Conservation (phyloP, 108 stramenopile genomes). For the Skeletonema potamos region DNA sequence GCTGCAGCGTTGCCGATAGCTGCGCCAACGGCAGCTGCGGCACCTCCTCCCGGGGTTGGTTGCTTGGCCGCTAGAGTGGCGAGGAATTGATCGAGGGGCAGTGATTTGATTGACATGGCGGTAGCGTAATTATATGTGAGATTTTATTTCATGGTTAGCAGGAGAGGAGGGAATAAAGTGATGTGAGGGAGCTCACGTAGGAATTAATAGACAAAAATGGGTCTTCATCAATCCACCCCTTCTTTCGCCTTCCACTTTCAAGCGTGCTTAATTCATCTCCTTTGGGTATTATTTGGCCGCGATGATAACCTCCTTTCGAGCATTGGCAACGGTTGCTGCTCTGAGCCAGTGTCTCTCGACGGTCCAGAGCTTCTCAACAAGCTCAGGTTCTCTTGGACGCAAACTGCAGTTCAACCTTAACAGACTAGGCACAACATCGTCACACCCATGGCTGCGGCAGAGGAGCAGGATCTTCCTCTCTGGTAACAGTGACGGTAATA, state of each 20-base stretch:
- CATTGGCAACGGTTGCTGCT: neutral
- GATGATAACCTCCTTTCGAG: neutral
- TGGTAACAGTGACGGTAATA: neutral
- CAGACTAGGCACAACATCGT: neutral
- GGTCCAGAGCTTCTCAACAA: neutral
- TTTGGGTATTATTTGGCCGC: neutral
- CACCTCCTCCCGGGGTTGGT: constrained; percentile 81
- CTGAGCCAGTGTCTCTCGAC: neutral
- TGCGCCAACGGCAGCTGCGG: constrained; percentile 77
- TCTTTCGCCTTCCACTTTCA: neutral
- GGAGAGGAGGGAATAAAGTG: too few species aligned
- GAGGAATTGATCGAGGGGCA: constrained; percentile 56
- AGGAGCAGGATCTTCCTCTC: neutral
- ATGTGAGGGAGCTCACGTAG: too few species aligned
- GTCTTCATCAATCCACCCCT: too few species aligned
- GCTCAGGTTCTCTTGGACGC: neutral
- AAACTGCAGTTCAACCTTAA: neutral
- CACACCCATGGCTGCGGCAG: neutral
- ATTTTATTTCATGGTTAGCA: too few species aligned
- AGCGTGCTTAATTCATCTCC: too few species aligned
- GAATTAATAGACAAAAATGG: too few species aligned
- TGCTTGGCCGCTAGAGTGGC: constrained; percentile 62
- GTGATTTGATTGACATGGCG: constrained; percentile 32
- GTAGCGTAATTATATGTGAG: too few species aligned
- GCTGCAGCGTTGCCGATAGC: constrained; percentile 74